Evolutionary conservation across 2,329 filamentous ascomycete species (phyloP), one percentile per base, ranked within the genome.

Genomic region (Colletotrichum neosansevieriae): DNA sequence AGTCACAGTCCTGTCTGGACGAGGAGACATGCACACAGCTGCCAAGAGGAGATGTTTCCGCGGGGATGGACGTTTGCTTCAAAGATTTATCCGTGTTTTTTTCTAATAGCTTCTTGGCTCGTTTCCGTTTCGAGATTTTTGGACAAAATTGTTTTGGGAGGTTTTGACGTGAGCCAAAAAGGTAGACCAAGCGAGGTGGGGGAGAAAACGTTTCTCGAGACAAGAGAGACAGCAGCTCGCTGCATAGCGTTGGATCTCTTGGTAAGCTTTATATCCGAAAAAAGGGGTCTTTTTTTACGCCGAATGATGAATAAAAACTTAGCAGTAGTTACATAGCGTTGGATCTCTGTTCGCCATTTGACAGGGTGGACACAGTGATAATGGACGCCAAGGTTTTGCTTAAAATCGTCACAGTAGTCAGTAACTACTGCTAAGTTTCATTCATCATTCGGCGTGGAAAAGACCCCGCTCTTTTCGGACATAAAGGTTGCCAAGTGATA

Each of bases 1-100:
- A 54, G 65, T 56, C 45, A 58, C 65, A 68, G 61, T 34, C 47
- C 49, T 59, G 65, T 68, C 24, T 68, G 61, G 12, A 34, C 53
- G 49, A 65, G 54, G 45, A 58, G 47, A 53, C 24, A 34, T n/a
- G 19, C 11, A 32, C 9, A 11, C 24, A 51, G 40, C 19, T 24
- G 53, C 40, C 11, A 54, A 17, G 36, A 12, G 9, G 10, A 19
- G 32, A 32, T 60, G 61, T 65, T 65, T 42, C 32, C 42, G 13
- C 61, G 45, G 51, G 42, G 38, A 44, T 47, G 47, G 57, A 29
- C 32, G 24, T 40, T 34, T 64, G 13, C 3, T 24, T 45, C n/a
- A 36, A 12, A 51, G 1, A 6, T 58, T 34, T 3, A 4, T 21
- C 21, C 21, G 21, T 21, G 21, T 62, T 53, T 19, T 36, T 61